Conservation (phyloP, 2,329 filamentous ascomycete genomes). For the Pseudocercospora crystallina region DNA sequence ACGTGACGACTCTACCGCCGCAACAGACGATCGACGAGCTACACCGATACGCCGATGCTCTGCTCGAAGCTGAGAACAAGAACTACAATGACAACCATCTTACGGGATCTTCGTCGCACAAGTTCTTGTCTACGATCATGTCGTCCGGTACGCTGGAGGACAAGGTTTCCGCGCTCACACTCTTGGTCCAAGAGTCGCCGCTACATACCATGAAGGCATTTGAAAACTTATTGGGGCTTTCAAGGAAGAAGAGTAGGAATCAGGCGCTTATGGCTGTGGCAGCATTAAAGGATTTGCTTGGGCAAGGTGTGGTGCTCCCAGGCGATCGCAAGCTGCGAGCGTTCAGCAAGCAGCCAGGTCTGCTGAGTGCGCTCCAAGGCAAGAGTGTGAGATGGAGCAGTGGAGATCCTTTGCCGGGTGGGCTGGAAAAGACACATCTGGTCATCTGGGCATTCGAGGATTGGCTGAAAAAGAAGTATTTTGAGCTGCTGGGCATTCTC, state of each 20-base stretch:
- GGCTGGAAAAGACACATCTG: conserved; percentile 73
- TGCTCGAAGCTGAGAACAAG: conserved; percentile 76
- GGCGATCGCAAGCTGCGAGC: conserved; percentile 74
- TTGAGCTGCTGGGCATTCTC: conserved; percentile 85
- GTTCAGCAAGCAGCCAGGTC: conserved; percentile 76
- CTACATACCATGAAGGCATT: conserved; percentile 88
- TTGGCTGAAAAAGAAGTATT: conserved; percentile 92
- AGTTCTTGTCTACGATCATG: conserved; percentile 97
- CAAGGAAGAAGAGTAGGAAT: conserved; percentile 89
- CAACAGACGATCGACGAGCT: conserved; percentile 57
- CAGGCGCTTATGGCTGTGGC: conserved; percentile 91
- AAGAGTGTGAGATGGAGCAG: conserved; percentile 63
- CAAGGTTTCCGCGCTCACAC: conserved; percentile 90
- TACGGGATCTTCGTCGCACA: conserved; percentile 81
- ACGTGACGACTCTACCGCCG: conserved; percentile 49
- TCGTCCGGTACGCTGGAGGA: conserved; percentile 92
- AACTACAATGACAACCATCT: conserved; percentile 70
- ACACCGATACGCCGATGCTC: conserved; percentile 68
- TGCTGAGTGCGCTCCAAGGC: conserved; percentile 70
- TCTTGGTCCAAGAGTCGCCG: conserved; percentile 94
- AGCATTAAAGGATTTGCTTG: conserved; percentile 90
- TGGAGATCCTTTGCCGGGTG: conserved; percentile 70
- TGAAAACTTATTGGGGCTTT: conserved; percentile 76
- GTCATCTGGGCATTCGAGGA: conserved; percentile 91
- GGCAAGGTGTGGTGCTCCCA: conserved; percentile 82